These are phyloP conservation scores for Aspergillus sp. DNA, from an alignment of 2,329 filamentous ascomycete species.

Conservation along the genomic window DNA sequence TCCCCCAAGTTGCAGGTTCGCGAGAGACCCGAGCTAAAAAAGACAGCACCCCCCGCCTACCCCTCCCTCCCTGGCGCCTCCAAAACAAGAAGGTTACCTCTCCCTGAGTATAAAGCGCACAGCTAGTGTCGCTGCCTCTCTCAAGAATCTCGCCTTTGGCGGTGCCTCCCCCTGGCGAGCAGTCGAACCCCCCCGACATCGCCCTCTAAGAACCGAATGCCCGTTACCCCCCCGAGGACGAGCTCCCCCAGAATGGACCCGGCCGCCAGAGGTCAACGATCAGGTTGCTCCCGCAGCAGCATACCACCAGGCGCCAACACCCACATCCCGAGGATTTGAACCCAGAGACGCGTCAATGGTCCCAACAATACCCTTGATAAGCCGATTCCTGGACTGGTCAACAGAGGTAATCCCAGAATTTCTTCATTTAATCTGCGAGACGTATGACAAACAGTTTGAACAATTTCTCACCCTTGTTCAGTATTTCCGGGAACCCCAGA, in stretches of 20 bases:
- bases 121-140: conserved; percentile 60
- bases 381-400: conserved; percentile 89
- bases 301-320: conserved; percentile 72
- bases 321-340: conserved; percentile 71
- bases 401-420: conserved; percentile 56
- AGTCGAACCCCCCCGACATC: conserved; percentile 21
- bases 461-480: conserved; percentile 32
- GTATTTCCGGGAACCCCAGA: conserved; percentile 97
- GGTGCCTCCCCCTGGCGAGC: conserved; percentile 29
- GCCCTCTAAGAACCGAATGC: conserved; percentile 23
- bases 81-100: conserved; percentile 58
- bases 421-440: conserved; percentile 9
- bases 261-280: conserved; percentile 73
- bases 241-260: conserved; percentile 53
- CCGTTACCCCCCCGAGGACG: conserved; percentile 46
- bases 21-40: conserved; percentile 30
- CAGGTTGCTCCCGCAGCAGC: conserved; percentile 59
- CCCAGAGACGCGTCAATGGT: conserved; percentile 55
- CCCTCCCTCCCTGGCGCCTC: conserved; percentile 45
- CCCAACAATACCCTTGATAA: conserved; percentile 69
- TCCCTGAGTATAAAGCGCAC: conserved; percentile 57
- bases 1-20: conserved; percentile 35
- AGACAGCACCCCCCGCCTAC: conserved; percentile 37
- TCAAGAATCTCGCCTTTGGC: conserved; percentile 58
- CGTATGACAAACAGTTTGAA: conserved; percentile 7